phyloP scores from a whole-genome alignment of 1,139 yeast species.

The Zhuliangozyma parablackwelliae region DNA sequence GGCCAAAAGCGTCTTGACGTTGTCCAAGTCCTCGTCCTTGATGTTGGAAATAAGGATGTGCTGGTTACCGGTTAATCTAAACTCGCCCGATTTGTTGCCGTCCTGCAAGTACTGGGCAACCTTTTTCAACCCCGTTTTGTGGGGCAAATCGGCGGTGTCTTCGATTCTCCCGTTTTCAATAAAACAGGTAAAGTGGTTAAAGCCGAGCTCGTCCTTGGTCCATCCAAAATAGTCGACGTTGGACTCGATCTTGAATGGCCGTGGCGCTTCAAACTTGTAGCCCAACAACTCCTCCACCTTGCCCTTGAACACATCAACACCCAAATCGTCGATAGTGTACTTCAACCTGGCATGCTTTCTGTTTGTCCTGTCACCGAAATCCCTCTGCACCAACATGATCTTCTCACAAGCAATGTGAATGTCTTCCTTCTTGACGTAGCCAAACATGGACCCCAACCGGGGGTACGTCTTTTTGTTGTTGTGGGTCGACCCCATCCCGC shows the following conservation, averaged over 20 bases:
- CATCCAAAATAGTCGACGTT: constrained; percentile 93
- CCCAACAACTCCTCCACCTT: constrained; percentile 86
- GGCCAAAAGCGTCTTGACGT: constrained; percentile 59
- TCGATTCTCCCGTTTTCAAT: constrained; percentile 97
- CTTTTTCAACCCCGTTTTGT: constrained; percentile 79
- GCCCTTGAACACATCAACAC: constrained; percentile 72
- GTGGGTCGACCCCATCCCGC: constrained; percentile 99
- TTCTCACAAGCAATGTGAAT: constrained; percentile 81
- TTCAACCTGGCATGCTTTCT: constrained; percentile 97
- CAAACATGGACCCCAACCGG: constrained; percentile 84
- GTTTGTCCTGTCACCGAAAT: constrained; percentile 90
- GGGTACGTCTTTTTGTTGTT: constrained; percentile 97
- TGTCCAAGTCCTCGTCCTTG: constrained; percentile 60
- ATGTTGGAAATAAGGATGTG: constrained; percentile 77
- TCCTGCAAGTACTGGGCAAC: constrained; percentile 62
- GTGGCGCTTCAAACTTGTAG: constrained; percentile 63
- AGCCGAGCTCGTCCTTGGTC: constrained; percentile 83
- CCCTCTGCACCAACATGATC: constrained; percentile 92
- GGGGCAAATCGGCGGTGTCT: constrained; percentile 86
- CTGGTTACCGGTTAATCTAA: constrained; percentile 94
- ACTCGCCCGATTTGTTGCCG: constrained; percentile 61
- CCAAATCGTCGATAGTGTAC: constrained; percentile 92
- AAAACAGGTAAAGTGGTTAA: constrained; percentile 88
- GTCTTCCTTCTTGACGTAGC: constrained; percentile 66
- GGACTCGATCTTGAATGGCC: constrained; percentile 72